These are phyloP conservation scores for Trichoderma koningii DNA, from an alignment of 2,329 filamentous ascomycete genomes.

Conservation along the genomic window DNA sequence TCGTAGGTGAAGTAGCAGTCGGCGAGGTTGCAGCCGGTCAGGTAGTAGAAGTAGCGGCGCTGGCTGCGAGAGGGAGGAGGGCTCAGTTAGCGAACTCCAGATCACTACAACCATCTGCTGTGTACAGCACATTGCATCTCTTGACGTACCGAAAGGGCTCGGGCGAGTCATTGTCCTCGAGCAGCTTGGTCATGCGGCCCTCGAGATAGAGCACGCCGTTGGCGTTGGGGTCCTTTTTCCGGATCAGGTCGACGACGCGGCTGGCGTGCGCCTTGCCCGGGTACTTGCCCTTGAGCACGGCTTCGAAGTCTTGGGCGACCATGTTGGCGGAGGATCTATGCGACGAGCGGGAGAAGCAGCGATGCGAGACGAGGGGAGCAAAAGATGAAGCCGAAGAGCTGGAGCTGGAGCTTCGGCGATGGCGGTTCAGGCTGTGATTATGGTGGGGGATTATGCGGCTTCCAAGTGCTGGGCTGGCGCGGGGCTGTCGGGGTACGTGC, in stretches of 20 bases:
- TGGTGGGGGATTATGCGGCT: slow-evolving; percentile 20
- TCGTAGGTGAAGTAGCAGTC: slow-evolving; percentile 84
- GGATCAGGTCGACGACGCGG: slow-evolving; percentile 79
- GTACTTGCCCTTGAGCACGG: slow-evolving; percentile 63
- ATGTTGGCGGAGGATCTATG: slow-evolving; percentile 32
- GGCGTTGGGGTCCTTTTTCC: slow-evolving; percentile 63
- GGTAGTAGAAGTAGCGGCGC: slow-evolving; percentile 91
- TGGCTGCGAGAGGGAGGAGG: slow-evolving; percentile 56
- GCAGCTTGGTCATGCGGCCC: slow-evolving; percentile 74
- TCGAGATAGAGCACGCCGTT: slow-evolving; percentile 83
- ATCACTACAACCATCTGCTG: too few relatives aligned
- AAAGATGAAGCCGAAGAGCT: background rate
- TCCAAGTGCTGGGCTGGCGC: background rate
- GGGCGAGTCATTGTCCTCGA: slow-evolving; percentile 86
- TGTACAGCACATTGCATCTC: too few relatives aligned
- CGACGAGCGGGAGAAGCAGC: slow-evolving; percentile 8
- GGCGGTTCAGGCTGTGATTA: background rate
- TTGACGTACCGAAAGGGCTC: slow-evolving; percentile 70
- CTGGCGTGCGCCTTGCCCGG: slow-evolving; percentile 86
- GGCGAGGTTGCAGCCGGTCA: slow-evolving; percentile 79
- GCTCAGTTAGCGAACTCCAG: background rate
- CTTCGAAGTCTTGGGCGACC: slow-evolving; percentile 50
- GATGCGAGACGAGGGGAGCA: background rate
- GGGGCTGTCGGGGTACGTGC: slow-evolving; percentile 15
- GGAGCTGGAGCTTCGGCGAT: background rate